Conservation (phyloP, 1,284 basidiomycete species). For the Ganoderma multipileum region DNA sequence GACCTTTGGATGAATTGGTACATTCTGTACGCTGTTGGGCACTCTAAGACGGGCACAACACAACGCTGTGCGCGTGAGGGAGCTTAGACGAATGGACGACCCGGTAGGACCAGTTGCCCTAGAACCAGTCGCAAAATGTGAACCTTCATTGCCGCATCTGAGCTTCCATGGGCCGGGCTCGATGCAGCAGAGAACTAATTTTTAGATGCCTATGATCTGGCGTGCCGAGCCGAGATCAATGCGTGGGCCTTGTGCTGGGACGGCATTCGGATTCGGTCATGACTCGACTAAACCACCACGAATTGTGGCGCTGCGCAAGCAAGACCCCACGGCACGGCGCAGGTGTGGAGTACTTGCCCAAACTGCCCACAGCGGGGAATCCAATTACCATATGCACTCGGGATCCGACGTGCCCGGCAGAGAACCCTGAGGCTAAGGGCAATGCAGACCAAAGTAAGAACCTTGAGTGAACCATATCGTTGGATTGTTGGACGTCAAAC, state of each 20-base stretch:
- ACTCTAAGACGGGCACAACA: not conserved
- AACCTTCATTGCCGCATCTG: slow-evolving; percentile 2
- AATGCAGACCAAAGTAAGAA: not conserved
- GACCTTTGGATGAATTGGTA: not conserved
- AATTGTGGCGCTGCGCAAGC: slow-evolving; percentile 1
- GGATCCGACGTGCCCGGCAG: not conserved
- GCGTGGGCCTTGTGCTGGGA: not conserved
- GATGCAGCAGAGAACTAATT: not conserved
- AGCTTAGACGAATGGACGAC: not conserved
- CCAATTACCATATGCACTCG: not conserved
- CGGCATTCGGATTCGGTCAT: not conserved
- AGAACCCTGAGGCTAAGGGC: not conserved
- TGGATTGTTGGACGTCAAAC: not conserved
- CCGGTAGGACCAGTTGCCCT: not conserved
- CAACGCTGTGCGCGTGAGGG: not conserved
- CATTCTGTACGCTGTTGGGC: not conserved
- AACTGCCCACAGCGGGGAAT: not conserved
- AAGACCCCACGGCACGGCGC: not conserved
- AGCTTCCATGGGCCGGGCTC: not conserved
- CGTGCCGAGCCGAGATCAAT: not conserved
- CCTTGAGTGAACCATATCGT: not conserved
- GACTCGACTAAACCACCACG: slow-evolving; percentile 4
- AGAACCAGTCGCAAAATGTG: slow-evolving; percentile 4
- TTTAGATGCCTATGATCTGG: not conserved
- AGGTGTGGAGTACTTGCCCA: not conserved